Percentiles rank a stretch among this genome's conserved stretches.
phyloP scores from a whole-genome alignment of 306 rosid genomes.

The Trifolium dubium region DNA sequence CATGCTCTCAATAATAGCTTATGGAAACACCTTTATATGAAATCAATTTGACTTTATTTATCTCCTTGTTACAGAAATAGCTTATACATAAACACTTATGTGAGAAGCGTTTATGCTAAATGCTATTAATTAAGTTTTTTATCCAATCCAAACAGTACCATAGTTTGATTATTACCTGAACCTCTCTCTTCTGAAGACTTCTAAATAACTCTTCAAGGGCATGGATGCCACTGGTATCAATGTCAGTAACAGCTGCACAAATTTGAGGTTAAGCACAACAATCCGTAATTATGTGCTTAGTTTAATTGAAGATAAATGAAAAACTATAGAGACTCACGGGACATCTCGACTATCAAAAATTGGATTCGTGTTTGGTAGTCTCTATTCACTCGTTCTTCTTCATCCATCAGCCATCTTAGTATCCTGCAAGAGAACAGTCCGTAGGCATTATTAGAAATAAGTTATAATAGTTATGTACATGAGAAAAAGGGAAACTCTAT shows the following conservation, averaged over 20 bases:
- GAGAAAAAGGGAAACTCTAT: neutral
- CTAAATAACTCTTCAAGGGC: constrained; percentile 79
- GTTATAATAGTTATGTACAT: neutral
- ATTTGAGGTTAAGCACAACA: constrained; percentile 8
- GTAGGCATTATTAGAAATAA: constrained; percentile 21
- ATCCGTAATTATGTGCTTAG: neutral
- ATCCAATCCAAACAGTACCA: neutral
- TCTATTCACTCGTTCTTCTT: constrained; percentile 63
- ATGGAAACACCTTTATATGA: no score
- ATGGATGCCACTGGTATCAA: constrained; percentile 96
- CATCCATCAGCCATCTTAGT: constrained; percentile 84
- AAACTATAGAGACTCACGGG: constrained; percentile 61
- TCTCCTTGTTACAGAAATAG: neutral
- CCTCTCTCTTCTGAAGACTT: constrained; percentile 80
- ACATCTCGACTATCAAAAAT: constrained; percentile 86
- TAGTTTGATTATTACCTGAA: constrained; percentile 62
- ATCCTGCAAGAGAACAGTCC: constrained; percentile 61
- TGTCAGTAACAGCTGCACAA: constrained; percentile 82
- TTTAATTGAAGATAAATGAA: neutral
- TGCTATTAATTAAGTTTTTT: neutral
- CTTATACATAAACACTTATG: no score
- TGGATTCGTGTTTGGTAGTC: constrained; percentile 60
- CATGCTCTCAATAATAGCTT: no score
- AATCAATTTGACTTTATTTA: no score
- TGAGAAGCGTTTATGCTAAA: neutral